phyloP scores from a whole-genome alignment of 148 eudicot genomes.

The Limonium bicolor region DNA sequence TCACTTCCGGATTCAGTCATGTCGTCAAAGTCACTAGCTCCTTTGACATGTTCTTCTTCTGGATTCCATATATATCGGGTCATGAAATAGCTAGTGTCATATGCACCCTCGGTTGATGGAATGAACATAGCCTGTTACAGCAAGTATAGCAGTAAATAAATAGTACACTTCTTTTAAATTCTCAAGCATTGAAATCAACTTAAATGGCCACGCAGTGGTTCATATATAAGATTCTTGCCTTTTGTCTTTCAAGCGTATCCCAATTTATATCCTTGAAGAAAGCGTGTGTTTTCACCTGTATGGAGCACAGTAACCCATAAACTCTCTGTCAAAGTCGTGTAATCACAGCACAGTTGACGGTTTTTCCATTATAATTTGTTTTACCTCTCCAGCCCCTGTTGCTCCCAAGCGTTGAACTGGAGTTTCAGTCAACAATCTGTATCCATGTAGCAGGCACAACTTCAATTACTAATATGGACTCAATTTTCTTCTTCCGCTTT shows the following conservation, averaged over 20 bases:
- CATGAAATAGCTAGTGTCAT: conserved; percentile 94
- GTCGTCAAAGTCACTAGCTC: conserved; percentile 87
- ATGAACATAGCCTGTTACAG: conserved; percentile 97
- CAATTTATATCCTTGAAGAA: conserved; percentile 81
- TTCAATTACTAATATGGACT: too few species aligned
- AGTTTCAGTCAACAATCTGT: conserved; percentile 77
- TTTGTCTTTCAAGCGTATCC: conserved; percentile 92
- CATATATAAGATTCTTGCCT: conserved; percentile 29
- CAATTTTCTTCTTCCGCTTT: too few species aligned
- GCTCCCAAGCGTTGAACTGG: conserved; percentile 95
- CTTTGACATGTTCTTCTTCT: conserved; percentile 66
- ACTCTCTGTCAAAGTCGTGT: too few species aligned
- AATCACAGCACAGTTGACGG: too few species aligned
- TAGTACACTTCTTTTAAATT: conserved; percentile 5
- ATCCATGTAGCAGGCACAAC: background rate
- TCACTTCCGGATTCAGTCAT: conserved; percentile 64
- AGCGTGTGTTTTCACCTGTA: conserved; percentile 68
- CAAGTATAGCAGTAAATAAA: conserved; percentile 4
- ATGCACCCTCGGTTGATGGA: conserved; percentile 72
- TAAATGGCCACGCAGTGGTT: background rate
- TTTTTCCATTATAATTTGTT: too few species aligned
- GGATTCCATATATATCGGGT: conserved; percentile 98
- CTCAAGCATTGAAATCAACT: background rate
- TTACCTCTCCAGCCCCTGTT: conserved; percentile 85
- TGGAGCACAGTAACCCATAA: conserved; percentile 1